Base-by-base conservation (phyloP, 176 grass and related monocot species). In the Carex scoparia region DNA sequence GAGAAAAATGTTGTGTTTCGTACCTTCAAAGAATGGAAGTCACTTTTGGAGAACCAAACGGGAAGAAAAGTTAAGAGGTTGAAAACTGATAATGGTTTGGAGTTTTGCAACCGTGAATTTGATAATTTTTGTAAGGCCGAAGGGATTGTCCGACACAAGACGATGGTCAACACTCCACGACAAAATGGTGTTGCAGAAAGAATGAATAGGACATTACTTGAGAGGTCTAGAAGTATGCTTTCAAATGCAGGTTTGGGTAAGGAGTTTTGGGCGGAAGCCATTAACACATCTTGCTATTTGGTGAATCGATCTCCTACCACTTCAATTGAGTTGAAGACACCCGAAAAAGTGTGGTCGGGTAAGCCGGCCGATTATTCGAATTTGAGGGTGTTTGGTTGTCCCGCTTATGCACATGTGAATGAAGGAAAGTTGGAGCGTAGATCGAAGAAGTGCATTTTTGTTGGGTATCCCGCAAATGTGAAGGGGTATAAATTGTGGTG, bases 331-430 rank as follows among this genome's bases (percentile, higher is more conserved):
- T 40, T 1, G 7, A 71, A 71, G 59, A 61, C 59, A 19, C 18
- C 5, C 5, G 6, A 61, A 7, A 18, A 61, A 18, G 59, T 61
- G 59, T 61, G 59, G 59, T 61, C 18, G 18, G 15, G 18, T 61
- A 61, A 61, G 4, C 4, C 5, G 4, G 5, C 3, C 11, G 1
- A 71, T 71, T 71, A 71, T 8, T 38, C 67, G 1, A 71, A 15
- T 12, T 71, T 71, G 67, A 71, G 67, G 67, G 67, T 71, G 32
- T 71, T 71, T 71, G 67, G 32, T 33, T 71, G 3, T 71, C 67
- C 32, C 2, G 32, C 67, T 71, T 71, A 71, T 40, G 9, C 3
- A 28, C 66, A 69, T 38, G 27, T 15, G 35, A 69, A 38, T 37
- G 66, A 69, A 69, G 66, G 23, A 37, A 71, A 71, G 67, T 71